Base-by-base conservation (phyloP, 2,329 filamentous ascomycete species). In the Penicillium griseofulvum region DNA sequence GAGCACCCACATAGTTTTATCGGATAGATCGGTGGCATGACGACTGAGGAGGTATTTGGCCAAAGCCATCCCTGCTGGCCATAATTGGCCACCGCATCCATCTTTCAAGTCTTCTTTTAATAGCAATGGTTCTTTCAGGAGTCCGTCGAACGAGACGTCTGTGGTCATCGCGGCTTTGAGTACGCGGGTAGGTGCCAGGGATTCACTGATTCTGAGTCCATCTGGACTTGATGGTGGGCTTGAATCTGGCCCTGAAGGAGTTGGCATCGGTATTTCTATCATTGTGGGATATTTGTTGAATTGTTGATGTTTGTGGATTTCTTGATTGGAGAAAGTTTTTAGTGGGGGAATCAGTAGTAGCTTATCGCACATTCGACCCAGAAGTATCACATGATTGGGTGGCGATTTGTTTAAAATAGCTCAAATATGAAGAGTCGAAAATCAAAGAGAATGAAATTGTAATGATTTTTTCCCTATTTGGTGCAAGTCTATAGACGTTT, bases 51-150 rank as follows among this genome's bases (percentile, higher is more conserved):
- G 83, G 71, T 97, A 95, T 73, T 88, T 90, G 19, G 89, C 84
- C 50, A 99, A 80, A 16, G 94, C 84, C 85, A 96, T 89, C 11
- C 94, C 94, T 0, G 93, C 93, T 3, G 92, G 93, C 94, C 94
- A 97, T 11, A 95, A 82, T 74, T 95, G 90, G 2, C 94, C 94
- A 46, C 94, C 94, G 73, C 94, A 97, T 57, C 94, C 94, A 60
- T 89, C 85, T 54, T 84, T 85, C 45, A 96, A 82, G 73, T 97
- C 92, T 73, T 97, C 91, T 67, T 90, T 88, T 16, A 97, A 83
- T 57, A 83, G 80, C 58, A 97, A 81, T 42, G 89, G 86, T 45
- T 82, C 77, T 19, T 80, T 74, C 33, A 97, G 80, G 49, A 94
- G 81, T 37, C 89, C 88, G 59, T 89, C 87, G 68, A 97, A 94